Base-by-base conservation (phyloP, 2,329 filamentous ascomycete species). In the Botryotinia narcissicola region DNA sequence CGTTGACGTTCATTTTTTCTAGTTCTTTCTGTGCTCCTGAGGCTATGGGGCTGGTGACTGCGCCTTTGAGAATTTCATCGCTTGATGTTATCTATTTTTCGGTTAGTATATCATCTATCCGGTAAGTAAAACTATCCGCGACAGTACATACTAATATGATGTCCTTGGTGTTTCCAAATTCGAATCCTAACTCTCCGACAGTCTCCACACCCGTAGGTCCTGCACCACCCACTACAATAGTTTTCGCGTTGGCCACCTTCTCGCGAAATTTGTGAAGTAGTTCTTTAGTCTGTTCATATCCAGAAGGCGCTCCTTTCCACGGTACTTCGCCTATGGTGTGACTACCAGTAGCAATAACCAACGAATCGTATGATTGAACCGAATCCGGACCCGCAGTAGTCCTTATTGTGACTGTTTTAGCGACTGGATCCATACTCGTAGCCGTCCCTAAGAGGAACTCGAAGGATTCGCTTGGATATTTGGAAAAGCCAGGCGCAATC, bases 311-410 rank as follows among this genome's bases (percentile, higher is more conserved):
- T 5, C 35, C 46, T 70, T 75, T 75, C 74, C 74, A 89, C 0
- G 87, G 87, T 80, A 86, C 82, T 32, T 79, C 80, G 7, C 82
- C 83, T 35, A 78, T 81, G 46, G 83, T 82, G 42, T 82, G 81
- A 4, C 85, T 81, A 12, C 88, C 88, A 3, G 88, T 90, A 16
- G 87, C 87, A 61, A 90, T 80, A 74, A 90, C 78, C 20, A 90
- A 81, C 35, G 84, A 84, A 75, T 88, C 84, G 77, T 90, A 90
- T 32, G 74, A 74, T 9, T 81, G 80, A n/a, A 77, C 76, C 8
- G 74, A 78, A 10, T 81, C 82, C 22, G 37, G 29, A 7, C 79
- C 82, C 20, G 48, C 66, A 62, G 80, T 81, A 46, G 82, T 79
- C 35, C 80, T 75, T 22, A 88, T 82, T 1, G 78, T 79, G 37